Base-by-base conservation (phyloP, 2,329 filamentous ascomycete genomes). In the Venturia nashicola region DNA sequence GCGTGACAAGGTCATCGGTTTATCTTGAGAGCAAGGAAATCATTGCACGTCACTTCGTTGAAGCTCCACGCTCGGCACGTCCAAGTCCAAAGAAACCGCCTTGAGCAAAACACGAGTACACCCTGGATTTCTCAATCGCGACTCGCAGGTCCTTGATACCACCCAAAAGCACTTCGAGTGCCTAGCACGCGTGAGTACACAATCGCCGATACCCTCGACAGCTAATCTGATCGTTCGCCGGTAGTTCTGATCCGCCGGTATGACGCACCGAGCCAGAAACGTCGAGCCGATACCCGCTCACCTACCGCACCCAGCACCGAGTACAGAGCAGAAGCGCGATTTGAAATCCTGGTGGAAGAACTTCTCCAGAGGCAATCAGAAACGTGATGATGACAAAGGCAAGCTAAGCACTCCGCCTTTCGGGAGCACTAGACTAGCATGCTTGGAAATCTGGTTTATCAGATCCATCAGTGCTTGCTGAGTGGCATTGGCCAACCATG, bases 281-380 rank as follows among this genome's bases (percentile, higher is more conserved):
- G 74, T 74, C 65, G 76, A 76, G 65, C 75, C 76, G 59, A 76
- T 72, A 71, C 73, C 72, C 46, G 73, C 70, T 67, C 74, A 77
- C 65, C 75, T 72, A 75, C 5, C 27, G n/a, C 43, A 27, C 5
- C 43, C 60, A 40, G 46, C 27, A 18, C 43, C 59, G 39, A 46
- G 27, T 32, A 39, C 43, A 54, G 46, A 34, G 27, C 51, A 46
- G 36, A 54, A 57, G 51, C 61, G 61, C 36, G 91, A 96, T 74
- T 80, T 97, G 69, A 89, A 91, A 70, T 95, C 90, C 66, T 99
- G 94, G 94, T 97, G 94, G 94, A 96, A 91, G 77, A 86, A 87
- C 71, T 97, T 99, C 78, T 94, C 94, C 78, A 83, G 76, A 65
- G 75, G 89, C 63, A 82, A 81, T 67, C 78, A 81, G 62, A 84